Conservation (phyloP, 331 rosid genomes). For the Saraca asoca region DNA sequence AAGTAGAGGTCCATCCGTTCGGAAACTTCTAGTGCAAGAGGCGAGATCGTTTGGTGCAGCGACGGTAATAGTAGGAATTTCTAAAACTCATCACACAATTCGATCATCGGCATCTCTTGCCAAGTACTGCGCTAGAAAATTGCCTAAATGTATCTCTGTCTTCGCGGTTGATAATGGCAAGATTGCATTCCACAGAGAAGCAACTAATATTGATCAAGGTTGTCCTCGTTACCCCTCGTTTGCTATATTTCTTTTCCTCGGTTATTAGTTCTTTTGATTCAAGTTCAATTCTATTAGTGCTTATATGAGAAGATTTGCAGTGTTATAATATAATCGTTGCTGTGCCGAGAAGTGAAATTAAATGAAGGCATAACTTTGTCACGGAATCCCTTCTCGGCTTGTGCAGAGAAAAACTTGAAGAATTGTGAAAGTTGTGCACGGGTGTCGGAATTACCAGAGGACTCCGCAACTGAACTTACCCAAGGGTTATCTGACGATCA, state of each 20-base stretch:
- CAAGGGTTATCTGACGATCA: constrained; percentile 35
- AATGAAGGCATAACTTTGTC: constrained; percentile 26
- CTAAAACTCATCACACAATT: constrained; percentile 64
- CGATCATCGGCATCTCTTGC: constrained; percentile 68
- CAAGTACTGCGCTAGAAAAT: constrained; percentile 76
- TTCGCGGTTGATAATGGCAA: constrained; percentile 83
- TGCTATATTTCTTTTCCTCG: neutral
- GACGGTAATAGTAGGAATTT: constrained; percentile 67
- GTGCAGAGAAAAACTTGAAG: constrained; percentile 33
- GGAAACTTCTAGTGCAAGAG: constrained; percentile 63
- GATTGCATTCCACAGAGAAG: constrained; percentile 63
- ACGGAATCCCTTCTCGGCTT: constrained; percentile 44
- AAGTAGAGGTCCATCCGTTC: constrained; percentile 60
- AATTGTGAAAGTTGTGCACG: constrained; percentile 45
- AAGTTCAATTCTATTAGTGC: neutral
- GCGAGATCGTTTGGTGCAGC: constrained; percentile 56
- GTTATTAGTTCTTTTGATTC: neutral
- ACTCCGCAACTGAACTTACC: constrained; percentile 39
- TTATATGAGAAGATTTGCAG: too few species aligned
- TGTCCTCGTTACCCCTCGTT: neutral
- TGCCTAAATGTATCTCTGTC: constrained; percentile 55
- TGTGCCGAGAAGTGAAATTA: constrained; percentile 37
- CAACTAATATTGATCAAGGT: constrained; percentile 48
- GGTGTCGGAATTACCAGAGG: constrained; percentile 28
- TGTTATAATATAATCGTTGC: constrained; percentile 17